Conservation (phyloP, 2,329 filamentous ascomycete species). For the Pezicula neosporulosa region DNA sequence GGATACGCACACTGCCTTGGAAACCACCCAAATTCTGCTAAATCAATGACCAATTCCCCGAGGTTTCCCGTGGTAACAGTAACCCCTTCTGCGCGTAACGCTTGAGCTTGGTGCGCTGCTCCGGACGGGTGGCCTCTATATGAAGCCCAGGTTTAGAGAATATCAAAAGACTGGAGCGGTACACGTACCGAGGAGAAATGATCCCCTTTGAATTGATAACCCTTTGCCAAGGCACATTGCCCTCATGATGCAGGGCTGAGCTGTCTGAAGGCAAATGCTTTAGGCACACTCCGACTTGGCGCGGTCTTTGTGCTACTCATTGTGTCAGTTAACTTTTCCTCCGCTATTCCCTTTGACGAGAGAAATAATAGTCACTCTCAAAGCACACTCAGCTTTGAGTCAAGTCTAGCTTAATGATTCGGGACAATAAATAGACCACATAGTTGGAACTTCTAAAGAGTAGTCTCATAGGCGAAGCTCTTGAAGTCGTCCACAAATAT, state of each 20-base stretch:
- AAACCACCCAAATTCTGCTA: slow-evolving; percentile 35
- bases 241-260: slow-evolving; percentile 58
- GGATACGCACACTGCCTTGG: slow-evolving; percentile 29
- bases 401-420: no score
- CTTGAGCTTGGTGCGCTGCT: slow-evolving; percentile 30
- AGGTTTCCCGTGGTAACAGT: slow-evolving; percentile 27
- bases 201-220: slow-evolving; percentile 84
- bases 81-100: slow-evolving; percentile 31
- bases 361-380: no score
- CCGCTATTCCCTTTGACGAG: no score
- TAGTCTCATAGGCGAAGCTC: no score
- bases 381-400: no score
- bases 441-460: no score
- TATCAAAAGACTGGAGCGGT: background rate
- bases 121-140: slow-evolving; percentile 28
- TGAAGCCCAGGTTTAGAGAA: background rate
- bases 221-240: slow-evolving; percentile 90
- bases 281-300: slow-evolving; percentile 86
- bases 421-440: no score
- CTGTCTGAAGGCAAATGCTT: slow-evolving; percentile 70
- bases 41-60: slow-evolving; percentile 31
- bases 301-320: slow-evolving; percentile 59
- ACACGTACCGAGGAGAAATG: slow-evolving; percentile 75
- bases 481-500: no score
- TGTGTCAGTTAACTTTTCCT: no score